phyloP scores from a whole-genome alignment of 225 moss, liverwort and hornwort genomes.

The Straminergon stramineum region DNA sequence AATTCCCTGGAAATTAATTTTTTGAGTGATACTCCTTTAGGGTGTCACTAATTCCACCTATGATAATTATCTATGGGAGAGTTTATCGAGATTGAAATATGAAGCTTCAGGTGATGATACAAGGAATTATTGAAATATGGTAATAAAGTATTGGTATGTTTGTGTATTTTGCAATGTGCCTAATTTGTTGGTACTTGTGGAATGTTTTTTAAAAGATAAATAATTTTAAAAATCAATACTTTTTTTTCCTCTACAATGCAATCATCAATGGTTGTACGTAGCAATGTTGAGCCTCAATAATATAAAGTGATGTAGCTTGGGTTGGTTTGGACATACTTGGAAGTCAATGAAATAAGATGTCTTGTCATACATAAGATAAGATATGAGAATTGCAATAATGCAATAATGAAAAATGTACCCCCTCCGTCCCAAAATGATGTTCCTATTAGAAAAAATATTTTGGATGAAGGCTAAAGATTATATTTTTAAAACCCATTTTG shows the following conservation, averaged over 20 bases:
- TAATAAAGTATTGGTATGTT: too few species aligned
- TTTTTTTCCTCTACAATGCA: neutral
- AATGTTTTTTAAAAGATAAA: too few species aligned
- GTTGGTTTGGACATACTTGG: neutral
- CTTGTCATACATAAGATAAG: neutral
- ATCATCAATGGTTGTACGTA: neutral
- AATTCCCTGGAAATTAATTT: neutral
- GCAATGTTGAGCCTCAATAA: neutral
- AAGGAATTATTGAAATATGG: neutral
- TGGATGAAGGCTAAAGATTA: too few species aligned
- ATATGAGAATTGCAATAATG: neutral
- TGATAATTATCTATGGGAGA: neutral
- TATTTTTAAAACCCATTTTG: too few species aligned
- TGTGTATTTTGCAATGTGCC: neutral
- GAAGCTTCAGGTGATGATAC: fast-evolving
- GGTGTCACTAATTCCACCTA: fast-evolving
- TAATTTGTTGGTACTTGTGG: fast-evolving
- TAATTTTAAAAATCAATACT: neutral
- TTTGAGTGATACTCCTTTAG: neutral
- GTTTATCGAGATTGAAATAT: neutral
- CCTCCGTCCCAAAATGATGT: too few species aligned
- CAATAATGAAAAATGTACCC: neutral
- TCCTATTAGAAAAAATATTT: too few species aligned
- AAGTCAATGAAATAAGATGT: neutral
- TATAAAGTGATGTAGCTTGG: too few species aligned